Base-by-base conservation (phyloP, 768 basidiomycete genomes). In the Termitomyces sp. region DNA sequence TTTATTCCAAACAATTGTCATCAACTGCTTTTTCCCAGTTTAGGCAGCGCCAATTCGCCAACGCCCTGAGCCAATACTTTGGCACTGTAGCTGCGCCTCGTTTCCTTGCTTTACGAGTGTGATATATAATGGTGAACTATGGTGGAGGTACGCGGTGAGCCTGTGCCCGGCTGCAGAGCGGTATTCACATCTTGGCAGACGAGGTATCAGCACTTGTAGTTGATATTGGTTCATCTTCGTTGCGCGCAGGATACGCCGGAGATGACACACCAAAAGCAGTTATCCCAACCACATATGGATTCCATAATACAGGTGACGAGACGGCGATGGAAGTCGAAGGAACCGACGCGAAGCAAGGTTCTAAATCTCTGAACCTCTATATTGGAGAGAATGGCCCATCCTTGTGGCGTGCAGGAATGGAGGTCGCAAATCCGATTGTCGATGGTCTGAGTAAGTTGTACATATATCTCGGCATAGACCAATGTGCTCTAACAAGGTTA, bases 131-230 rank as follows among this genome's bases (percentile, higher is more conserved):
- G 90, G 90, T 92, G 6, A 88, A 89, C 68, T 92, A 92, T 70
- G 92, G 92, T 33, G 92, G 92, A 77, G 92, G 91, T 89, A 71
- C 42, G 87, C 64, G 30, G 51, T 6, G 4, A 36, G 30, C 36
- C 15, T 55, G 37, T 12, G n/a, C 12, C n/a, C 7, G 4, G 24
- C 41, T 11, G 48, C 11, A n/a, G 60, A 58, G 58, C 36, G 60
- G 39, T 11, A 45, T 51, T 50, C 13, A 60, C 53, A 20, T 39
- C 33, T 58, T 60, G 20, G 67, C 60, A 97, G 95, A 98, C 70
- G 95, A 98, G 76, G 94, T 98, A n/a, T 90, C 94, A 37, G 97
- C 96, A 33, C 78, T 98, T 54, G 97, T 98, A 24, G 77, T 99
- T 39, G 97, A 99, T 76, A 89, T 98, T 69, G 97, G 97, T 31